phyloP scores from a whole-genome alignment of 352 stramenopile genomes.

The Globisporangium nunn region DNA sequence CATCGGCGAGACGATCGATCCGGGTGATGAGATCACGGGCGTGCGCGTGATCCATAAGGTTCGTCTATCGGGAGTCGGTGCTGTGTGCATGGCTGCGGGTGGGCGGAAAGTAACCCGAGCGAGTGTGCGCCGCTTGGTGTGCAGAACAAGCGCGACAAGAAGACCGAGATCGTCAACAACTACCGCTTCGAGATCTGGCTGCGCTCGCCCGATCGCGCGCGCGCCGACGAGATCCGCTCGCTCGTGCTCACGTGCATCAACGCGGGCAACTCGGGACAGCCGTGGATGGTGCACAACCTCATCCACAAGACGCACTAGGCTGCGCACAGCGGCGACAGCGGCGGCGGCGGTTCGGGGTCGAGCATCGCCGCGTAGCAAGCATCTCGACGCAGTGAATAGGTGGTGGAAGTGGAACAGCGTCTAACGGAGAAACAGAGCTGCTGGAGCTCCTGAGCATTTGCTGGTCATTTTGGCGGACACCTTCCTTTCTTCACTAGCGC shows the following conservation, averaged over 20 bases:
- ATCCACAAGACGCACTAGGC: slow-evolving; percentile 78
- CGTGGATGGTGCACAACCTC: slow-evolving; percentile 58
- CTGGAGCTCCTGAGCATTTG: too few species aligned
- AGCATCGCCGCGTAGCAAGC: too few species aligned
- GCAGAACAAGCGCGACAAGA: slow-evolving; percentile 84
- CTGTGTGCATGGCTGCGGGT: too few species aligned
- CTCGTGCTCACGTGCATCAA: slow-evolving; percentile 69
- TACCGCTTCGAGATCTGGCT: slow-evolving; percentile 86
- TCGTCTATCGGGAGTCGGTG: neutral
- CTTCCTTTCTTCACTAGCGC: neutral
- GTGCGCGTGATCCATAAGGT: slow-evolving; percentile 90
- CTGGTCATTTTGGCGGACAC: too few species aligned
- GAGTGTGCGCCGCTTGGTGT: too few species aligned
- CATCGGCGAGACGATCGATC: slow-evolving; percentile 86
- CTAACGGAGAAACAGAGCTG: neutral
- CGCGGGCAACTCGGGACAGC: slow-evolving; percentile 31
- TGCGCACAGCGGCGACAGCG: too few species aligned
- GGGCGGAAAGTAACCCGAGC: too few species aligned
- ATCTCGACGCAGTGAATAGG: neutral
- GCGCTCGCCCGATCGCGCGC: slow-evolving; percentile 42
- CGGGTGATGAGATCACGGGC: slow-evolving; percentile 85
- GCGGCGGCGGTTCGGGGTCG: too few species aligned
- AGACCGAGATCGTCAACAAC: slow-evolving; percentile 63
- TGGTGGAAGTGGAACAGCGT: too few species aligned
- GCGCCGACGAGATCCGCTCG: slow-evolving; percentile 70